Conservation (phyloP, 2,329 filamentous ascomycete genomes). For the Aspergillus uvarum region DNA sequence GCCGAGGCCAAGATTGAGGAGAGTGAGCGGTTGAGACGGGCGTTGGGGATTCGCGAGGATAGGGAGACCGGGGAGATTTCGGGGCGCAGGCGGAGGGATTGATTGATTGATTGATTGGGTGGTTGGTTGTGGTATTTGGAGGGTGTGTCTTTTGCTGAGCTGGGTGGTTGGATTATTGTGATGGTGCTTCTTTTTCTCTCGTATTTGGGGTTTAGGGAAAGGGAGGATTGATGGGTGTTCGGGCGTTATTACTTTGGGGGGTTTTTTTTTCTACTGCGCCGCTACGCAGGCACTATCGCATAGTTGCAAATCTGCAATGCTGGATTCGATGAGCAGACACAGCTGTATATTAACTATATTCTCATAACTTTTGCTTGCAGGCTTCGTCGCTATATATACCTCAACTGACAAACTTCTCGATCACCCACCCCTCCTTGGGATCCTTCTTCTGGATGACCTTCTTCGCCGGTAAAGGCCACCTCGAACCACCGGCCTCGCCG, state of each 20-base stretch:
- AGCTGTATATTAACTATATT: background rate
- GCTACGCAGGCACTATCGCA: too few species aligned
- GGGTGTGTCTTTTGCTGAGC: too few species aligned
- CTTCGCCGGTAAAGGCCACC: constrained; percentile 83
- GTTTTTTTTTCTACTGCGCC: background rate
- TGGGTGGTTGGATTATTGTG: background rate
- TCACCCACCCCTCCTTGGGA: constrained; percentile 70
- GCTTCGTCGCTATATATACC: constrained; percentile 19
- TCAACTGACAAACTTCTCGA: constrained; percentile 54
- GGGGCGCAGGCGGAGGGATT: constrained; percentile 19
- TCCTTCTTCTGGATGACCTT: constrained; percentile 80
- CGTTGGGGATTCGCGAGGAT: constrained; percentile 83
- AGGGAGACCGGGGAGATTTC: constrained; percentile 73
- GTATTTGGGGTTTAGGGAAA: too few species aligned
- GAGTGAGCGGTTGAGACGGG: constrained; percentile 81
- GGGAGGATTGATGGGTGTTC: constrained; percentile 4
- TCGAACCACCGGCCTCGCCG: constrained; percentile 64
- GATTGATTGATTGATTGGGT: background rate
- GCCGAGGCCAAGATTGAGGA: constrained; percentile 96
- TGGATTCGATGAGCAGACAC: background rate
- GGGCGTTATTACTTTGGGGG: background rate
- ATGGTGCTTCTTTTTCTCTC: too few species aligned
- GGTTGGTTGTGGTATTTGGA: too few species aligned
- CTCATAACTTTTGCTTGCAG: constrained; percentile 4
- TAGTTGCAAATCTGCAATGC: background rate